Evolutionary conservation across 1,284 basidiomycete species (phyloP).

Genomic region (Vanrija sp.): DNA sequence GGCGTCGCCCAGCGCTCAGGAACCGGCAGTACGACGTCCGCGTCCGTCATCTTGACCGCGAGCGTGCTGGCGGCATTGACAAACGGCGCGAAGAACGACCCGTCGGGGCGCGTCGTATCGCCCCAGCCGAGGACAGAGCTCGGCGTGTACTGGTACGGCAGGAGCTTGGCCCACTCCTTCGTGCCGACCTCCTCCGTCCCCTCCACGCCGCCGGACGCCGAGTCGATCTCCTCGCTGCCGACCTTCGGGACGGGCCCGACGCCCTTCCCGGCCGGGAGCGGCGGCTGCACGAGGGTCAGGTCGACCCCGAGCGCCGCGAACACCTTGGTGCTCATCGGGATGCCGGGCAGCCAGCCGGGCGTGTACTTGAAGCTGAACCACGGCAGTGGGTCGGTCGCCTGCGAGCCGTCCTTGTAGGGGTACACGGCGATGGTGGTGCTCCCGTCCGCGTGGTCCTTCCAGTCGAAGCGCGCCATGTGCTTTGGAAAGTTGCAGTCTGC

Average conservation of each 20-base stretch:
- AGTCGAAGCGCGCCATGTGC: conserved; percentile 7
- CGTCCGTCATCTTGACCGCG: conserved; percentile 1
- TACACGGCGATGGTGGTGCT: background rate
- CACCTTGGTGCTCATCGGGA: conserved; percentile 2
- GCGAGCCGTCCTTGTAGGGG: background rate
- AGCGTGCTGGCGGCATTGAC: background rate
- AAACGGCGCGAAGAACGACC: background rate
- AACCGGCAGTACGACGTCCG: background rate
- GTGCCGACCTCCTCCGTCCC: background rate
- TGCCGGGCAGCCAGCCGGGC: background rate
- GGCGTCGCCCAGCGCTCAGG: conserved; percentile 1
- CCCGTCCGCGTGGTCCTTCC: conserved; percentile 1
- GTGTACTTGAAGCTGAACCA: conserved; percentile 3
- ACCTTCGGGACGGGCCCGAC: background rate
- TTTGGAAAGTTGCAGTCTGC: conserved; percentile 10
- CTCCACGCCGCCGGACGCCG: too few relatives aligned
- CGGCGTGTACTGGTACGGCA: conserved; percentile 5
- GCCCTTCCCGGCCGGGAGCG: background rate
- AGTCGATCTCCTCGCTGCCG: background rate
- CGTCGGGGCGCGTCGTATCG: conserved; percentile 1
- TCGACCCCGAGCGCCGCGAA: background rate
- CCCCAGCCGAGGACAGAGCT: background rate
- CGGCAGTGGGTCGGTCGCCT: background rate
- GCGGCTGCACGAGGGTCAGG: conserved; percentile 4
- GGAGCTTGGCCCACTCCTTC: conserved; percentile 1